These are phyloP conservation scores for Coemansia sp. DNA, from an alignment of 192 early-diverging fungal genomes.

Conservation along the genomic window DNA sequence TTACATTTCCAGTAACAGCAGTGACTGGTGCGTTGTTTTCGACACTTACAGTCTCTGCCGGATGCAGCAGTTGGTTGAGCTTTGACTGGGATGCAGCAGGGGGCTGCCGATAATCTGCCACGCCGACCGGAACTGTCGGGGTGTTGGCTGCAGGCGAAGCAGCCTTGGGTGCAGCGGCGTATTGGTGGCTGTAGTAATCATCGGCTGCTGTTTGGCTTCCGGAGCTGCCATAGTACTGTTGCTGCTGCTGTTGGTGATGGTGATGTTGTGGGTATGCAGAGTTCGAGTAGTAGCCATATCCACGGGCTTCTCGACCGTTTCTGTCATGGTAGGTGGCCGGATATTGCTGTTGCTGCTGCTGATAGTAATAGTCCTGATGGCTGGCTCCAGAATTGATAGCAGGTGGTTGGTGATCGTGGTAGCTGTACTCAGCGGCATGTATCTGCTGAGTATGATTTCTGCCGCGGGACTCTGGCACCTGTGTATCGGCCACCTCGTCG, in stretches of 20 bases:
- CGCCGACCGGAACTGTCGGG: neutral
- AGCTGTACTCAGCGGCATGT: neutral
- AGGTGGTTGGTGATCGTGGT: neutral
- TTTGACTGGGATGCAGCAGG: slow-evolving; percentile 19
- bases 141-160: neutral
- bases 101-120: slow-evolving; percentile 7
- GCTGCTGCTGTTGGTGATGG: neutral
- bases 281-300: slow-evolving; percentile 2
- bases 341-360: neutral
- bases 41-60: neutral
- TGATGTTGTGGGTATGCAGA: neutral
- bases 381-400: neutral
- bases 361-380: slow-evolving; percentile 5
- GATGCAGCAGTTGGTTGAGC: slow-evolving; percentile 20
- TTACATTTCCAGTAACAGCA: neutral
- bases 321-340: neutral
- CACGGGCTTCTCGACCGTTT: neutral
- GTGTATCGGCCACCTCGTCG: slow-evolving; percentile 9
- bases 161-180: neutral
- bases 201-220: neutral
- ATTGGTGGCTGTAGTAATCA: neutral
- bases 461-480: slow-evolving; percentile 8
- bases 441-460: slow-evolving; percentile 6
- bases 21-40: neutral
- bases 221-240: slow-evolving; percentile 3